phyloP scores from a whole-genome alignment of 2,329 filamentous ascomycete species.

The Monosporascus sp. region DNA sequence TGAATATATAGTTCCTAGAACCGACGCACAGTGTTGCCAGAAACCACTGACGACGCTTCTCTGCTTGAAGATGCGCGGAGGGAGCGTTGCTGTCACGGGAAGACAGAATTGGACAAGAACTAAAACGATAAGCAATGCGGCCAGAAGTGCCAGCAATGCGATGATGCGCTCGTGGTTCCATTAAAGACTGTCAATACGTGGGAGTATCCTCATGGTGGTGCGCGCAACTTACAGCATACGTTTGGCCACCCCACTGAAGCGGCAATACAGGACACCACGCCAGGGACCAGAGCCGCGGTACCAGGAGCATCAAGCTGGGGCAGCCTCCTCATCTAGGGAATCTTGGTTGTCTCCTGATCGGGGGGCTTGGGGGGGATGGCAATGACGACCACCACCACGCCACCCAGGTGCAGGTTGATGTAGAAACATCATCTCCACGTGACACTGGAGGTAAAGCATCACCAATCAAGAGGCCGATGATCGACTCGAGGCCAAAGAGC shows the following conservation, averaged over 20 bases:
- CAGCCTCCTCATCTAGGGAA: slow-evolving; percentile 5
- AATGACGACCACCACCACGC: slow-evolving; percentile 5
- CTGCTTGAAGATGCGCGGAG: slow-evolving; percentile 15
- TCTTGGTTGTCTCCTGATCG: neutral
- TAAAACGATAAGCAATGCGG: slow-evolving; percentile 26
- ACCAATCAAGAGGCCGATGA: slow-evolving; percentile 11
- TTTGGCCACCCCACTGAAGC: slow-evolving; percentile 35
- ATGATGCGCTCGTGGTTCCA: slow-evolving; percentile 29
- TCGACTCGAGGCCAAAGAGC: slow-evolving; percentile 32
- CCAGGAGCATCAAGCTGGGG: slow-evolving; percentile 10
- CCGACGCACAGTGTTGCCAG: neutral
- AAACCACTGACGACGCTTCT: slow-evolving; percentile 11
- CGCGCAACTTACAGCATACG: slow-evolving; percentile 4
- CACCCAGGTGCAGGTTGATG: slow-evolving; percentile 18
- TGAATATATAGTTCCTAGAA: too few relatives aligned
- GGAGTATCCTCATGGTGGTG: too few relatives aligned
- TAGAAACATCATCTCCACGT: slow-evolving; percentile 17
- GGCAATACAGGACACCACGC: slow-evolving; percentile 37
- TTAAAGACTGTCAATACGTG: too few relatives aligned
- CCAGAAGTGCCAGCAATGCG: slow-evolving; percentile 26
- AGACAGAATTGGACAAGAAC: slow-evolving; percentile 15
- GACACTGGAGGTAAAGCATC: slow-evolving; percentile 8
- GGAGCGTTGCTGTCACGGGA: slow-evolving; percentile 12
- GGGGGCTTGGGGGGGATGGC: slow-evolving; percentile 10
- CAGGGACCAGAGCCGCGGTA: slow-evolving; percentile 2